These are phyloP conservation scores for Colletotrichum gloeosporioides DNA, from an alignment of 2,329 filamentous ascomycete species.

Conservation along the genomic window DNA sequence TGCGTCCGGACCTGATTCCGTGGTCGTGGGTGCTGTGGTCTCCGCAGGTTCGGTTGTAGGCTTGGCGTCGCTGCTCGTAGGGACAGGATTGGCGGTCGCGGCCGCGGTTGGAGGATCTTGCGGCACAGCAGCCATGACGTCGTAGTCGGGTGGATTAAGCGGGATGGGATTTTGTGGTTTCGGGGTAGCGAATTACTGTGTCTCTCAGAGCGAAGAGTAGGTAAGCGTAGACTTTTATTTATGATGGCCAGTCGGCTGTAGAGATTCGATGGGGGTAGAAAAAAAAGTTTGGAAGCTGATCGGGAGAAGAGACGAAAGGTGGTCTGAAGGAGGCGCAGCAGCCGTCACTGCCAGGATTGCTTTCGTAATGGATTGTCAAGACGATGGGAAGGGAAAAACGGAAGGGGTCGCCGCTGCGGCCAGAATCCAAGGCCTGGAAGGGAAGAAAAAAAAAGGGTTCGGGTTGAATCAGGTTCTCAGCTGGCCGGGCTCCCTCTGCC, in stretches of 20 bases:
- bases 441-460: neutral
- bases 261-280: neutral
- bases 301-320: neutral
- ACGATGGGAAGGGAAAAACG: neutral
- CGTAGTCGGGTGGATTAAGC: slow-evolving; percentile 4
- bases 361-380: neutral
- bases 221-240: neutral
- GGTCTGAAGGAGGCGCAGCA: slow-evolving; percentile 14
- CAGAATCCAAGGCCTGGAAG: neutral
- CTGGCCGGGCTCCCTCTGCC: neutral
- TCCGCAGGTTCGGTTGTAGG: neutral
- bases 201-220: neutral
- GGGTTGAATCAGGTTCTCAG: neutral
- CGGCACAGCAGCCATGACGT: slow-evolving; percentile 17
- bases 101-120: slow-evolving; percentile 7
- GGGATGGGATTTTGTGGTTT: neutral
- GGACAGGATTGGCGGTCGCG: neutral
- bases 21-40: neutral
- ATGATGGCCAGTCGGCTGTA: neutral
- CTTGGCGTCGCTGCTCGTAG: slow-evolving; percentile 3
- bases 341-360: slow-evolving; percentile 13
- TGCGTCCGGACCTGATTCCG: neutral
- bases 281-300: neutral
- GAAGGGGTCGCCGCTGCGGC: neutral
- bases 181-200: neutral